Evolutionary conservation across 352 stramenopile genomes (phyloP).

Genomic region (Achlya hypogyna): DNA sequence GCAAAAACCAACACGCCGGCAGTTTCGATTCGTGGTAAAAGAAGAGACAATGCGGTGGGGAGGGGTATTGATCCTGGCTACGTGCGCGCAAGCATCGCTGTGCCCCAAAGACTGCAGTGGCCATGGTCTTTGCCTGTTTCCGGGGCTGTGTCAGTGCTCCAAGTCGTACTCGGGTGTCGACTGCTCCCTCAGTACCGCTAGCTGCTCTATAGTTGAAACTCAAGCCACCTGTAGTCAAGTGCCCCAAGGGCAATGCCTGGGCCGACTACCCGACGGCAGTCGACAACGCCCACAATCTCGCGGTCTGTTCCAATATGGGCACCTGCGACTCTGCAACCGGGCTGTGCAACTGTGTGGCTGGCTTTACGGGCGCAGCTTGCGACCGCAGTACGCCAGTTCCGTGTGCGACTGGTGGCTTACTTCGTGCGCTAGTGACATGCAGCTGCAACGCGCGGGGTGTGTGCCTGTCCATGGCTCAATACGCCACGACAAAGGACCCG

Average conservation of each 20-base stretch:
- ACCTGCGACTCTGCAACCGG: slow-evolving; percentile 48
- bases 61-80: neutral
- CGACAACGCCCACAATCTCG: slow-evolving; percentile 72
- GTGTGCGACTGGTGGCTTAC: neutral
- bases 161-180: slow-evolving; percentile 37
- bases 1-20: too few relatives aligned
- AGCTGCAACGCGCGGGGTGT: slow-evolving; percentile 66
- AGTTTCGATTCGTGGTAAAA: too few relatives aligned
- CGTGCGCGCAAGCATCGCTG: slow-evolving; percentile 17
- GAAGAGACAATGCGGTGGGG: too few relatives aligned
- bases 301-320: slow-evolving; percentile 84
- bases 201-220: neutral
- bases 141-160: slow-evolving; percentile 49
- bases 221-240: slow-evolving; percentile 30
- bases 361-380: slow-evolving; percentile 72
- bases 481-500: slow-evolving; percentile 48
- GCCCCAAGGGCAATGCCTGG: slow-evolving; percentile 60
- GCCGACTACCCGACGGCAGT: slow-evolving; percentile 43
- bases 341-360: slow-evolving; percentile 47
- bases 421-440: slow-evolving; percentile 39
- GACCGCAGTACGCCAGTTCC: slow-evolving; percentile 45
- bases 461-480: slow-evolving; percentile 68
- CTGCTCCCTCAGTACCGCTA: slow-evolving; percentile 42
- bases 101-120: slow-evolving; percentile 66
- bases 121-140: slow-evolving; percentile 46